Evolutionary conservation across 805 yeast genomes (phyloP).

Genomic region (Ogataea dorogensis): DNA sequence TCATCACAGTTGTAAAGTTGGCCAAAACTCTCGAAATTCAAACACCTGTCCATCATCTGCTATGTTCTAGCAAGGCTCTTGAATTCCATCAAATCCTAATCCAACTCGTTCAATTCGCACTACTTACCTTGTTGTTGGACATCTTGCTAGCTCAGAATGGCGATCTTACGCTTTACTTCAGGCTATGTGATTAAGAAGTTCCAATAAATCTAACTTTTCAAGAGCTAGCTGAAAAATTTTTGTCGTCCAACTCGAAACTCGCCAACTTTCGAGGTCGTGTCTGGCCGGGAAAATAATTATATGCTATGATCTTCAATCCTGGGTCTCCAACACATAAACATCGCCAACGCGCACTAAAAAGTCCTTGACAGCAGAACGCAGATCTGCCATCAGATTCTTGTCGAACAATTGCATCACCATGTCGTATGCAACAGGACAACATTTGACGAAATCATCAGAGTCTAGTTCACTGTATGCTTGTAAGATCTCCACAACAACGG

Average conservation of each 20-base stretch:
- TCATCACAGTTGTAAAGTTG: background rate
- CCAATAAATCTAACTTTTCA: conserved; percentile 10
- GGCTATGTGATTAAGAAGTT: conserved; percentile 8
- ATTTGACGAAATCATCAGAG: conserved; percentile 61
- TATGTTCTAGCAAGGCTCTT: no score
- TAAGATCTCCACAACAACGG: conserved; percentile 84
- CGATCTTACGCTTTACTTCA: conserved; percentile 9
- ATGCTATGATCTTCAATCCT: no score
- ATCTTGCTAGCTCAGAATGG: conserved; percentile 15
- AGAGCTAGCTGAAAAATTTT: conserved; percentile 19
- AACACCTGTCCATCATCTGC: background rate
- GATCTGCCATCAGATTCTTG: conserved; percentile 58
- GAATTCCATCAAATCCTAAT: background rate
- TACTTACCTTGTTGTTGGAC: conserved; percentile 33
- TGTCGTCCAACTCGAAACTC: conserved; percentile 18
- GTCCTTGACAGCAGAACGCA: conserved; percentile 57
- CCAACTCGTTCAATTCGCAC: no score
- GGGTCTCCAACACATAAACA: conserved; percentile 27
- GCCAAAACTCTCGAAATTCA: no score
- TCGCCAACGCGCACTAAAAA: conserved; percentile 57
- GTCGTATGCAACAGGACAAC: conserved; percentile 60
- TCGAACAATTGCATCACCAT: conserved; percentile 58
- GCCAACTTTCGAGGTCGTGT: conserved; percentile 16
- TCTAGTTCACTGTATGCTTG: conserved; percentile 80
- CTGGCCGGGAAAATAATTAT: conserved; percentile 5